phyloP scores from a whole-genome alignment of 768 basidiomycete genomes.

The Boletales sp. region DNA sequence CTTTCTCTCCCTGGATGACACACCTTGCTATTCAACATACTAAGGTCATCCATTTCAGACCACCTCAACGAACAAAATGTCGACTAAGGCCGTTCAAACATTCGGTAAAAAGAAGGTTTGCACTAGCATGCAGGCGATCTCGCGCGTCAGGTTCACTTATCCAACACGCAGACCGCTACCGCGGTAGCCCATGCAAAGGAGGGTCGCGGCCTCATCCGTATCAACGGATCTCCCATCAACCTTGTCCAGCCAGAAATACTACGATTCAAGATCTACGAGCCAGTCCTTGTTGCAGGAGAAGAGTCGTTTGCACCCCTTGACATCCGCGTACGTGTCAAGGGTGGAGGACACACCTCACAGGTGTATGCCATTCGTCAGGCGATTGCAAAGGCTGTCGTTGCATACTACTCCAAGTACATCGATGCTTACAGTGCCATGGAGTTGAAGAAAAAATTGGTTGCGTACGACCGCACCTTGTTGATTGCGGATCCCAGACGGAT shows the following conservation, averaged over 20 bases:
- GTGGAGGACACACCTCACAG: constrained; percentile 99
- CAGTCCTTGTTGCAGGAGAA: constrained; percentile 89
- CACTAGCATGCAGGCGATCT: not conserved
- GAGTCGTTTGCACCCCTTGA: constrained; percentile 85
- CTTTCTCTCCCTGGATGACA: constrained; percentile 35
- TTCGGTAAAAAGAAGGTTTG: constrained; percentile 99
- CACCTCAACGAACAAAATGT: constrained; percentile 49
- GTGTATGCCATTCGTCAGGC: constrained; percentile 99
- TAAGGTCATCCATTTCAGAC: constrained; percentile 22
- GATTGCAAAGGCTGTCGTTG: constrained; percentile 95
- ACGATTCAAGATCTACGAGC: constrained; percentile 98
- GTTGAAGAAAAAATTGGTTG: constrained; percentile 95
- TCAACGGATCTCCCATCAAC: constrained; percentile 95
- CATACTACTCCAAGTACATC: constrained; percentile 98
- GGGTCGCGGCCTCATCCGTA: constrained; percentile 92
- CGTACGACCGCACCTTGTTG: constrained; percentile 88
- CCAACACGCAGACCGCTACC: constrained; percentile 75
- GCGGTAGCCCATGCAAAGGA: constrained; percentile 97
- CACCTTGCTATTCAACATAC: not conserved
- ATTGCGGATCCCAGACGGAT: constrained; percentile 95
- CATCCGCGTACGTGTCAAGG: constrained; percentile 97
- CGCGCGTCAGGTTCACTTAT: constrained; percentile 1
- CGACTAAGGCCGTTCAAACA: constrained; percentile 91
- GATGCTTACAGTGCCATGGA: constrained; percentile 97
- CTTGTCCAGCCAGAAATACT: constrained; percentile 95